phyloP scores from a whole-genome alignment of 2,329 filamentous ascomycete genomes.

The Ophiosphaerella herpotricha region DNA sequence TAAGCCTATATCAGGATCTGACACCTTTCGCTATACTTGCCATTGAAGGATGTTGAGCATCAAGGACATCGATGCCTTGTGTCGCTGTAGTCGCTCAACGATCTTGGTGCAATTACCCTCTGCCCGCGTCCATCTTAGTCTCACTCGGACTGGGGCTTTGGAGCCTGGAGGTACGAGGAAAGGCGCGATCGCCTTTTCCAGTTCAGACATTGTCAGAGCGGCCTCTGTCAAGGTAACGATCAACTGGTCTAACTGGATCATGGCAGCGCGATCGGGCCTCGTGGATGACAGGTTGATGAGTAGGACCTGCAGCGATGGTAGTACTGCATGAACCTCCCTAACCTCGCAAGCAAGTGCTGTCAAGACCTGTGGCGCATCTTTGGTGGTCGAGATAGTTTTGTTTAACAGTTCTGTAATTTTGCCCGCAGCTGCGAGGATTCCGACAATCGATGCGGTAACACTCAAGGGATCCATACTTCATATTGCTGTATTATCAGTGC shows the following conservation, averaged over 20 bases:
- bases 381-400: background rate
- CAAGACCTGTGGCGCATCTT: conserved; percentile 7
- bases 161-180: background rate
- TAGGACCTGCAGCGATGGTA: conserved; percentile 4
- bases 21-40: background rate
- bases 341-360: conserved; percentile 1
- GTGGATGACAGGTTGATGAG: conserved; percentile 2
- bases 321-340: conserved; percentile 1
- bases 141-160: background rate
- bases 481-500: too few relatives aligned
- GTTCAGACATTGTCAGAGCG: background rate
- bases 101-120: conserved; percentile 1
- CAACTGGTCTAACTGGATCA: conserved; percentile 7
- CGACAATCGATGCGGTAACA: conserved; percentile 10
- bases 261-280: conserved; percentile 3
- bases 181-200: conserved; percentile 1
- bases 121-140: conserved; percentile 5
- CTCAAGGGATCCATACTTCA: conserved; percentile 10
- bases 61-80: conserved; percentile 2
- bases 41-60: conserved; percentile 10
- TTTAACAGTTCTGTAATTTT: conserved; percentile 2
- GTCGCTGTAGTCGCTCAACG: conserved; percentile 4
- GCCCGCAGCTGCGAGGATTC: conserved; percentile 6
- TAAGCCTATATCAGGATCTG: background rate
- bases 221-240: conserved; percentile 8